These are phyloP conservation scores for Brassica balearica DNA, from an alignment of 441 rosid genomes.

Conservation along the genomic window DNA sequence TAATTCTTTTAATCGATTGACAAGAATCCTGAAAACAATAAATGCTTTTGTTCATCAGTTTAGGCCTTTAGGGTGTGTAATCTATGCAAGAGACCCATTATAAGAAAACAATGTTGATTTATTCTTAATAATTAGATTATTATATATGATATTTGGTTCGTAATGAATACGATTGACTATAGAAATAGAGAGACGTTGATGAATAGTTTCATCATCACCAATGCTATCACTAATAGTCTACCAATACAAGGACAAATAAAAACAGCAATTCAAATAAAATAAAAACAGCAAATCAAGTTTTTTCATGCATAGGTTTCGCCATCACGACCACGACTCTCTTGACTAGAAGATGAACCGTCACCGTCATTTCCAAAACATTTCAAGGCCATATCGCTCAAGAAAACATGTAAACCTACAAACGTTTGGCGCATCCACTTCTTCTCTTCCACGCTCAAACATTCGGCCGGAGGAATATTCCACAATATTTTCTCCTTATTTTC, in stretches of 20 bases:
- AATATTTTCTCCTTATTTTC: background rate
- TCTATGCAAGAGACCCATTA: too few species aligned
- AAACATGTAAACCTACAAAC: background rate
- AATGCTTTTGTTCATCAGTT: too few species aligned
- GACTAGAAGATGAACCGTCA: background rate
- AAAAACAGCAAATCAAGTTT: background rate
- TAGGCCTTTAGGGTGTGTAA: too few species aligned
- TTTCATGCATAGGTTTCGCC: background rate
- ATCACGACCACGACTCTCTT: background rate
- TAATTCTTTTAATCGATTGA: too few species aligned
- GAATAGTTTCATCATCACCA: background rate
- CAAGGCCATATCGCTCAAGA: background rate
- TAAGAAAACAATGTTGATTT: too few species aligned
- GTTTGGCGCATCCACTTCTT: background rate
- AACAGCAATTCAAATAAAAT: background rate
- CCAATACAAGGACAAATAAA: background rate
- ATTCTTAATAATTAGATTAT: background rate
- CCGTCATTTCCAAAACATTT: background rate
- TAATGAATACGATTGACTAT: background rate
- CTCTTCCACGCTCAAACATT: background rate
- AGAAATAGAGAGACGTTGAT: background rate
- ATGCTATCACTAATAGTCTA: background rate
- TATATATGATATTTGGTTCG: background rate
- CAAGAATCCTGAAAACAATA: too few species aligned
- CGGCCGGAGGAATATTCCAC: background rate